These are phyloP conservation scores for Colletotrichum lindemuthianum DNA, from an alignment of 2,329 filamentous ascomycete species.

Conservation along the genomic window DNA sequence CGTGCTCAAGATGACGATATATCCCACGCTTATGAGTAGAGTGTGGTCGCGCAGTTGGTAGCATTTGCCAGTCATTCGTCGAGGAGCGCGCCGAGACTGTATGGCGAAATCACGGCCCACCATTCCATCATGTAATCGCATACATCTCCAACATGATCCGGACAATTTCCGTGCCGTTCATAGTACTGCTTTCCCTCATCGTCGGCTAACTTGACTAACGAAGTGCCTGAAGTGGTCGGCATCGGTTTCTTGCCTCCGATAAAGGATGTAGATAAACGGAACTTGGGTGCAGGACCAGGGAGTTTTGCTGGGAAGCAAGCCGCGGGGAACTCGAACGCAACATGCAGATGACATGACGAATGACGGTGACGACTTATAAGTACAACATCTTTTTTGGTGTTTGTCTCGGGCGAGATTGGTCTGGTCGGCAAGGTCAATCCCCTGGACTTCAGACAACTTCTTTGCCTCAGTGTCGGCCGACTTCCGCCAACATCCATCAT, in stretches of 20 bases:
- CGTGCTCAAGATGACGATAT: constrained; percentile 13
- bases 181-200: not conserved
- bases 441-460: too few relatives aligned
- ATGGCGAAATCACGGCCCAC: constrained; percentile 29
- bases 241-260: constrained; percentile 4
- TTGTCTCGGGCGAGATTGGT: too few relatives aligned
- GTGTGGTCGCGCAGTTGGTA: not conserved
- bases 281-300: not conserved
- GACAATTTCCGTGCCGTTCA: not conserved
- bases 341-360: not conserved
- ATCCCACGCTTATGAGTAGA: not conserved
- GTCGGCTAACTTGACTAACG: too few relatives aligned
- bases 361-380: not conserved
- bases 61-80: constrained; percentile 3
- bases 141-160: not conserved
- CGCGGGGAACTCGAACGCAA: constrained; percentile 20
- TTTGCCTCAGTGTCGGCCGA: not conserved
- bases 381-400: not conserved
- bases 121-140: constrained; percentile 19
- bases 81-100: not conserved
- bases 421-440: too few relatives aligned
- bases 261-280: not conserved
- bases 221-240: not conserved
- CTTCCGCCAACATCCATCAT: not conserved
- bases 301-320: not conserved